phyloP scores from a whole-genome alignment of 2,329 filamentous ascomycete genomes.

The Grosmannia penicillata region DNA sequence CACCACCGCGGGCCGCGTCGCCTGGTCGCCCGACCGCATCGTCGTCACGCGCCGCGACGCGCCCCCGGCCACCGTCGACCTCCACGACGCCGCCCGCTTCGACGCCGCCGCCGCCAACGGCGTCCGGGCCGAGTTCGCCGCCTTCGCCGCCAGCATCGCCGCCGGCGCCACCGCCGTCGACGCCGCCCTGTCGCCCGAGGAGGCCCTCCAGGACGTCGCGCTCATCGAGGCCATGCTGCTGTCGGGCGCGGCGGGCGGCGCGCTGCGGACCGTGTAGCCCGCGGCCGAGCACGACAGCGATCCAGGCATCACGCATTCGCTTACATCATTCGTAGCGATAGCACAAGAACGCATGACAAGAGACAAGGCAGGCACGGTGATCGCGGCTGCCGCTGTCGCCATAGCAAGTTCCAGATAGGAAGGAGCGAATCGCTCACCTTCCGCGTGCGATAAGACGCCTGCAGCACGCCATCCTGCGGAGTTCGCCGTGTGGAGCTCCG shows the following conservation, averaged over 20 bases:
- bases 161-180: conserved; percentile 10
- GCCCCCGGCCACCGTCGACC: conserved; percentile 5
- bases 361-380: no score
- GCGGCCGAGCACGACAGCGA: no score
- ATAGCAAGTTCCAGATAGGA: no score
- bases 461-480: no score
- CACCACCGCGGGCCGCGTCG: conserved; percentile 15
- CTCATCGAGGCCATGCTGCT: conserved; percentile 16
- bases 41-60: conserved; percentile 7
- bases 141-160: conserved; percentile 15
- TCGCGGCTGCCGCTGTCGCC: no score
- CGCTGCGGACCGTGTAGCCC: neutral
- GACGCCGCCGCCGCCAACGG: conserved; percentile 9
- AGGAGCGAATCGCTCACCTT: no score
- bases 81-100: conserved; percentile 4
- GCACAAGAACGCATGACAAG: no score
- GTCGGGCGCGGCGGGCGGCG: conserved; percentile 12
- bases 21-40: conserved; percentile 12
- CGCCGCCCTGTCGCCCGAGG: conserved; percentile 13
- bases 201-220: conserved; percentile 17
- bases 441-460: no score
- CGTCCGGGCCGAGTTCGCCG: conserved; percentile 16
- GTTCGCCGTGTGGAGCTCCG: no score
- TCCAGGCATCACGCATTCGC: no score
- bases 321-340: no score